Base-by-base conservation (phyloP, 257 asterid genomes). In the Fraxinus pennsylvanica region DNA sequence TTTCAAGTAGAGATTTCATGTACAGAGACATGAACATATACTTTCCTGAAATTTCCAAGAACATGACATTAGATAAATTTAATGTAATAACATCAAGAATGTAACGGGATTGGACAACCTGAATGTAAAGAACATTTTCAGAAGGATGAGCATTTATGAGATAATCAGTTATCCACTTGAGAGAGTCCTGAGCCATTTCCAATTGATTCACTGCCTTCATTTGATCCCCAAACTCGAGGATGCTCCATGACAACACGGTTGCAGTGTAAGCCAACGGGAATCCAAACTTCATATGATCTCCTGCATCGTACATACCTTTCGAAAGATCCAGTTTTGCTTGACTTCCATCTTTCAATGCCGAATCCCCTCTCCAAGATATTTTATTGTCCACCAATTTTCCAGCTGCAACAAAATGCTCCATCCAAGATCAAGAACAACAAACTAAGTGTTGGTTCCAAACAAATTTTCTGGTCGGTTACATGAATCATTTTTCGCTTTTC, bases 181-280 rank as follows among this genome's bases (percentile, higher is more conserved):
- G 94, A 0, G 99, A 95, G 71, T 76, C 83, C 39, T 75, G 84
- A 27, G 97, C 98, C 3, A 92, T 83, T 39, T 87, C 89, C 76
- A 91, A 79, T 74, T 90, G 97, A 79, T 82, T 41, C 29, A 84
- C 89, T 14, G 14, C 82, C 76, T 85, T 77, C 97, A 95, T 88
- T 61, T 89, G 97, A 78, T 81, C 85, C 3, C 99, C 97, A 45
- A 91, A 90, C 81, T 95, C 99, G 2, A 95, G 98, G 41, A 95
- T 95, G 6, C 92, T 81, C 99, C 99, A 94, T 0, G 99, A 94
- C 67, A 94, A 33, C 50, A 94, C 90, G 0, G 97, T 89, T 17
- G 97, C 97, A 0, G 99, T 94, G 90, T 82, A 94, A 10, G 99
- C 99, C 97, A 94, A 81, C 0, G 99, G 99, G 80, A 94, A 92